Evolutionary conservation across 2,329 filamentous ascomycete species (phyloP).

Genomic region (Aspergillus jensenii): DNA sequence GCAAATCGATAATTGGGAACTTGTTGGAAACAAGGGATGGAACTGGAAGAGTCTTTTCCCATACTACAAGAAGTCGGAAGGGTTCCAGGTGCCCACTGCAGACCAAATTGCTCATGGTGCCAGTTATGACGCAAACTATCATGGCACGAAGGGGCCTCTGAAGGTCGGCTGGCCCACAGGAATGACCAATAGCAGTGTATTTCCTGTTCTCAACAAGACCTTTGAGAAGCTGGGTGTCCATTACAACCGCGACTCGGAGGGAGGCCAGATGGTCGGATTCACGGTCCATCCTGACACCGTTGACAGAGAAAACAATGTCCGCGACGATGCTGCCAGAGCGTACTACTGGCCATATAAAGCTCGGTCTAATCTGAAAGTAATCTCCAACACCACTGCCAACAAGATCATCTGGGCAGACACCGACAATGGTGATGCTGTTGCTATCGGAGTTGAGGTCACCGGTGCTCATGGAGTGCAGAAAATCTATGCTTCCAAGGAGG

Average conservation of each 20-base stretch:
- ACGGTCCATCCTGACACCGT: conserved; percentile 44
- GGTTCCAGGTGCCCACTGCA: conserved; percentile 25
- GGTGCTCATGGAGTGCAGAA: conserved; percentile 21
- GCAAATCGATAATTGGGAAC: conserved; percentile 41
- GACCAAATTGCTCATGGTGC: conserved; percentile 25
- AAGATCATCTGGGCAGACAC: conserved; percentile 39
- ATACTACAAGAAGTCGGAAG: conserved; percentile 33
- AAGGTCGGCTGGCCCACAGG: conserved; percentile 27
- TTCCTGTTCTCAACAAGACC: conserved; percentile 38
- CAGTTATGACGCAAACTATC: conserved; percentile 26
- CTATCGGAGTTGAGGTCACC: conserved; percentile 32
- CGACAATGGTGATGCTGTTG: conserved; percentile 18
- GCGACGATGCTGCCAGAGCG: conserved; percentile 50
- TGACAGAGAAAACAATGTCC: conserved; percentile 37
- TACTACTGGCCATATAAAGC: conserved; percentile 48
- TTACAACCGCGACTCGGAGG: conserved; percentile 46
- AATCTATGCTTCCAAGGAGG: conserved; percentile 45
- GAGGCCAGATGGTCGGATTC: conserved; percentile 47
- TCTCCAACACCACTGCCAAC: conserved; percentile 44
- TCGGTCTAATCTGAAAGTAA: conserved; percentile 46
- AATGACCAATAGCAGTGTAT: conserved; percentile 25
- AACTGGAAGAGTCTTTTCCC: conserved; percentile 32
- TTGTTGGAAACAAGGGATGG: conserved; percentile 33
- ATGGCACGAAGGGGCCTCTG: conserved; percentile 31
- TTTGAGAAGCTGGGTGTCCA: conserved; percentile 38